phyloP scores from a whole-genome alignment of 2,329 filamentous ascomycete genomes.

The Sarocladium oryzae region DNA sequence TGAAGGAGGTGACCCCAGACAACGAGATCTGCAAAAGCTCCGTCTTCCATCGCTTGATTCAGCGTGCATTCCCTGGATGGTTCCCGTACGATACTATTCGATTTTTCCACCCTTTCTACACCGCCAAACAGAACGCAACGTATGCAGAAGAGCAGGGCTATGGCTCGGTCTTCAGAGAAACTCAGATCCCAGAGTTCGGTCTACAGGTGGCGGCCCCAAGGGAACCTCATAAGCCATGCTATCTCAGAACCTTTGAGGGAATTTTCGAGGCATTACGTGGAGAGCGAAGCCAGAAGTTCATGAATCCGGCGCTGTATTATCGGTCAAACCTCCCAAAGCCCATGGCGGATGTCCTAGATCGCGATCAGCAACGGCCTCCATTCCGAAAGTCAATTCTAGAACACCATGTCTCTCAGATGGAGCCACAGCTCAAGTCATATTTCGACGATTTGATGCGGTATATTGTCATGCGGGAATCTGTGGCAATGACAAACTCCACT shows the following conservation, averaged over 20 bases:
- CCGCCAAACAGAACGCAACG: slow-evolving; percentile 31
- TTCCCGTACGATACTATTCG: slow-evolving; percentile 36
- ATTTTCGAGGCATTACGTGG: neutral
- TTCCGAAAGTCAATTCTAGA: neutral
- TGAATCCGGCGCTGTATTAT: slow-evolving; percentile 1
- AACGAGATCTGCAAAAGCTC: slow-evolving; percentile 33
- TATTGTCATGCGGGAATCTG: slow-evolving; percentile 14
- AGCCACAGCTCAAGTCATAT: slow-evolving; percentile 9
- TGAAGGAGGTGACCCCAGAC: slow-evolving; percentile 29
- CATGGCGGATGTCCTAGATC: neutral
- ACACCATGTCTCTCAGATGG: neutral
- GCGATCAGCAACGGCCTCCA: neutral
- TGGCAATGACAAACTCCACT: slow-evolving; percentile 10
- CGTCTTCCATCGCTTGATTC: slow-evolving; percentile 39
- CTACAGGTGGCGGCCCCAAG: neutral
- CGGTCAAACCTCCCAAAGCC: neutral
- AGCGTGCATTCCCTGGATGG: slow-evolving; percentile 37
- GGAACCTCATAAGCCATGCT: neutral
- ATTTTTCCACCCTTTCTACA: slow-evolving; percentile 41
- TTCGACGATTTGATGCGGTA: slow-evolving; percentile 12
- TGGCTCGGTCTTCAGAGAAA: neutral
- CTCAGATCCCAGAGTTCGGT: neutral
- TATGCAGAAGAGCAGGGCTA: slow-evolving; percentile 23
- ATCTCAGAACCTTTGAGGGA: neutral
- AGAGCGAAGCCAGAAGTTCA: neutral